Evolutionary conservation across 2,329 filamentous ascomycete species (phyloP).

Genomic region (Pyrenophora teres): DNA sequence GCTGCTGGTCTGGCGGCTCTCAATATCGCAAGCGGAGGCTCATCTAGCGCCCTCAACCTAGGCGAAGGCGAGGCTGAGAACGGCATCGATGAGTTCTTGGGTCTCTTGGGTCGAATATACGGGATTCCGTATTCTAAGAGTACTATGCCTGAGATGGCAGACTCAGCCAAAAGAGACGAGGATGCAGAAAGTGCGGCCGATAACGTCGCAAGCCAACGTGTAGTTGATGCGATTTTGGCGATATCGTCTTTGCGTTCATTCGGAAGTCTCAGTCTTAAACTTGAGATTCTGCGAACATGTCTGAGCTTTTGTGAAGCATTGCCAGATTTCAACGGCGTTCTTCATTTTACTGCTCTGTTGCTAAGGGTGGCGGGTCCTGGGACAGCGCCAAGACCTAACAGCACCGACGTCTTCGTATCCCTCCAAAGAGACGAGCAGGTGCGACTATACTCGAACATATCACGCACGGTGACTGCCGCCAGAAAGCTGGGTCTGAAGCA

Average conservation of each 20-base stretch:
- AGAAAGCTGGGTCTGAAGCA: slow-evolving; percentile 72
- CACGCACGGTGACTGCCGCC: slow-evolving; percentile 79
- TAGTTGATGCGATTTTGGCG: slow-evolving; percentile 60
- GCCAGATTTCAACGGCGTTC: slow-evolving; percentile 87
- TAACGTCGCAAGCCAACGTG: slow-evolving; percentile 45
- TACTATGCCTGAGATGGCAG: slow-evolving; percentile 17
- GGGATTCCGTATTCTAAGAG: slow-evolving; percentile 46
- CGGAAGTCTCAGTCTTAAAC: slow-evolving; percentile 78
- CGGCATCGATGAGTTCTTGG: slow-evolving; percentile 50
- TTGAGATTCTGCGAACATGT: slow-evolving; percentile 85
- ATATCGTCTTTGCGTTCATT: slow-evolving; percentile 62
- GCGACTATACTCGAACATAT: slow-evolving; percentile 81
- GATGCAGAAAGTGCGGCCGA: slow-evolving; percentile 11
- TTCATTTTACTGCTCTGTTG: slow-evolving; percentile 83
- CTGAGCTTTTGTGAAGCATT: slow-evolving; percentile 93
- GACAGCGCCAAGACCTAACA: slow-evolving; percentile 70
- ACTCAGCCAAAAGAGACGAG: slow-evolving; percentile 5
- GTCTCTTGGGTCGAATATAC: slow-evolving; percentile 49
- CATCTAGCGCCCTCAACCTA: slow-evolving; percentile 72
- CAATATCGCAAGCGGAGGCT: slow-evolving; percentile 60
- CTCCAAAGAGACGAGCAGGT: slow-evolving; percentile 83
- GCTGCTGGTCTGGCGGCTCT: slow-evolving; percentile 82
- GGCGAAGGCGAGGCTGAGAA: slow-evolving; percentile 45
- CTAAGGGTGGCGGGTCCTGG: slow-evolving; percentile 81
- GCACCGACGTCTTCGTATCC: slow-evolving; percentile 70